A percentile compares a stretch with the other conserved stretches of the same genome.
These are phyloP conservation scores for Huntiella abstrusa DNA, from an alignment of 2,329 filamentous ascomycete species.

Conservation along the genomic window DNA sequence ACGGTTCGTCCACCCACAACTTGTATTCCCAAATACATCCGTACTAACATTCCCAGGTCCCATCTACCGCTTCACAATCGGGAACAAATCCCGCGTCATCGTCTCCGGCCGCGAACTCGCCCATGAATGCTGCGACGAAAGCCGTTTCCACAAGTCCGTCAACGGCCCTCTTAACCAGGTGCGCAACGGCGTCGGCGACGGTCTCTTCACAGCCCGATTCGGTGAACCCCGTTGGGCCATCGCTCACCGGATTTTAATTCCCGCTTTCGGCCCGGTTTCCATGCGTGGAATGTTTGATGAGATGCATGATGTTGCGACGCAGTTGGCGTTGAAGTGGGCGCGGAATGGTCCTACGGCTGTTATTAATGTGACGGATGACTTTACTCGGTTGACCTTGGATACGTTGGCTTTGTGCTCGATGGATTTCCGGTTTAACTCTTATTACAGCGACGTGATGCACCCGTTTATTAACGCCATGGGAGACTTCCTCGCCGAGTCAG, in stretches of 20 bases:
- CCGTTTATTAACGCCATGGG: constrained; percentile 53
- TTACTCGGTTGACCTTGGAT: constrained; percentile 55
- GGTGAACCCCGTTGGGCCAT: constrained; percentile 45
- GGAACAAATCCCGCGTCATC: constrained; percentile 29
- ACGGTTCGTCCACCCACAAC: constrained; percentile 30
- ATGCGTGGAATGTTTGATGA: constrained; percentile 52
- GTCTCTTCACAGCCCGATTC: constrained; percentile 41
- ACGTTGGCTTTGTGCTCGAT: constrained; percentile 54
- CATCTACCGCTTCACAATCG: constrained; percentile 38
- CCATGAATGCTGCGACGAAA: constrained; percentile 46
- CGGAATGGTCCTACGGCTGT: constrained; percentile 36
- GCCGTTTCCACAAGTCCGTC: constrained; percentile 42
- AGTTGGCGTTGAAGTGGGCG: constrained; percentile 50
- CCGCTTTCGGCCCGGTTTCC: constrained; percentile 49
- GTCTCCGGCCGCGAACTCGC: constrained; percentile 35
- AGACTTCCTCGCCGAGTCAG: constrained; percentile 39
- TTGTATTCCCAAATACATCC: neutral
- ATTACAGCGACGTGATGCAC: constrained; percentile 49
- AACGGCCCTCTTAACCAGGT: constrained; percentile 32
- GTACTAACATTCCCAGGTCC: constrained; percentile 23
- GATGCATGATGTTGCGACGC: constrained; percentile 48
- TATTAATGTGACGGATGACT: constrained; percentile 46
- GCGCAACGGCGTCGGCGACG: constrained; percentile 41
- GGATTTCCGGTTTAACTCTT: constrained; percentile 56
- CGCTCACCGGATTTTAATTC: constrained; percentile 46